Evolutionary conservation across 139 green algal species (phyloP).

Genomic region (Microglena sp.): DNA sequence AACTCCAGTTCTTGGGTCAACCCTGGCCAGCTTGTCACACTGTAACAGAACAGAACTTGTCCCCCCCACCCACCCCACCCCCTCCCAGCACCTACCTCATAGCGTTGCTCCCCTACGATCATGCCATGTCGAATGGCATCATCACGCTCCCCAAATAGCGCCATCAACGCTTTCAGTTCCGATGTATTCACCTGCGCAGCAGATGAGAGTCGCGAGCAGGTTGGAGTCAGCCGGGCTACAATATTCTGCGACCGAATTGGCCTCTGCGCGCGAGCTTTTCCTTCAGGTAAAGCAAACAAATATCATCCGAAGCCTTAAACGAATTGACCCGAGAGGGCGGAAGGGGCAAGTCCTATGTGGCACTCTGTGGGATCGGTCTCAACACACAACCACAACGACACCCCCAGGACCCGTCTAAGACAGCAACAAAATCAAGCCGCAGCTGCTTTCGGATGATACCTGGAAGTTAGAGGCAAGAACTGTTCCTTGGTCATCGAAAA

Average conservation of each 20-base stretch:
- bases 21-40: too few relatives aligned
- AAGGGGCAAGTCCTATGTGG: neutral
- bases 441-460: neutral
- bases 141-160: slow-evolving; percentile 21
- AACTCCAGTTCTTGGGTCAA: too few relatives aligned
- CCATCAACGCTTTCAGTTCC: slow-evolving; percentile 24
- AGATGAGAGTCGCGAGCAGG: neutral
- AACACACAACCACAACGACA: neutral
- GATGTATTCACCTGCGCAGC: neutral
- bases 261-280: neutral
- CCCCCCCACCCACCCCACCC: too few relatives aligned
- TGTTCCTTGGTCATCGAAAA: neutral
- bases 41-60: too few relatives aligned
- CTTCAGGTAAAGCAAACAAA: too few relatives aligned
- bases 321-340: neutral
- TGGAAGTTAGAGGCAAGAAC: neutral
- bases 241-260: neutral
- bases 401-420: neutral
- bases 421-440: neutral
- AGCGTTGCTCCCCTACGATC: too few relatives aligned
- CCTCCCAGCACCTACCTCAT: too few relatives aligned
- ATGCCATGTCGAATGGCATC: too few relatives aligned
- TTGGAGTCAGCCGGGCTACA: neutral
- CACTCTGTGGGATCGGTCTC: neutral
- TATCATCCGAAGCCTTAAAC: too few relatives aligned